Evolutionary conservation across 345 rosid species (phyloP), one percentile per base, ranked within the genome.

Genomic region (Conringia planisiliqua): DNA sequence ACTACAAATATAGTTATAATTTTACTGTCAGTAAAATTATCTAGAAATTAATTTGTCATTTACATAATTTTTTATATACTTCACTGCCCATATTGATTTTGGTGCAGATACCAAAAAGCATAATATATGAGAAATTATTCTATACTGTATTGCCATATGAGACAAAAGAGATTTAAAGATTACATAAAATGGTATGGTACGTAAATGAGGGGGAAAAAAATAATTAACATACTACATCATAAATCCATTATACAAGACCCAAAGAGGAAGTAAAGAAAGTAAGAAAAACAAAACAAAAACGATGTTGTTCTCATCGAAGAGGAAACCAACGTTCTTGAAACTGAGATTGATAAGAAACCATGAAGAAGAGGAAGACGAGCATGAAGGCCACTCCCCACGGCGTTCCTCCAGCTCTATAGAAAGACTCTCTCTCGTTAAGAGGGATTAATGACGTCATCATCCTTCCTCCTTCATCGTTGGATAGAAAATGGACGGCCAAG

Each of bases 311-410:
- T 33, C 71, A 78, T 12, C 62, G 40, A 47, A 84, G 74, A 62
- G 88, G 87, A 62, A 86, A 88, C 88, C 88, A 86, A 35, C 83
- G 80, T 79, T 88, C 87, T 59, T 80, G 85, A 29, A 88, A 79
- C 30, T 74, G 81, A 67, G 89, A 86, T 62, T 86, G 88, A 65
- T 84, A 84, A 50, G 88, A 84, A 39, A 86, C 70, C 86, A 86
- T 82, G 74, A 84, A 80, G 27, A 86, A 35, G 57, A 88, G 84
- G 60, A 86, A 79, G 17, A 84, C 85, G 5, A 88, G 85, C 32
- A 86, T 27, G 54, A 84, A 79, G 12, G 74, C 88, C 10, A 83
- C 85, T 10, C 88, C 88, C 88, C 90, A 86, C 0, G 92, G 78
- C 47, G 84, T 79, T 44, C 85, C 89, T 69, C 88, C 89, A 1